phyloP scores from a whole-genome alignment of 2,329 filamentous ascomycete species.

The Beauveria asiatica region DNA sequence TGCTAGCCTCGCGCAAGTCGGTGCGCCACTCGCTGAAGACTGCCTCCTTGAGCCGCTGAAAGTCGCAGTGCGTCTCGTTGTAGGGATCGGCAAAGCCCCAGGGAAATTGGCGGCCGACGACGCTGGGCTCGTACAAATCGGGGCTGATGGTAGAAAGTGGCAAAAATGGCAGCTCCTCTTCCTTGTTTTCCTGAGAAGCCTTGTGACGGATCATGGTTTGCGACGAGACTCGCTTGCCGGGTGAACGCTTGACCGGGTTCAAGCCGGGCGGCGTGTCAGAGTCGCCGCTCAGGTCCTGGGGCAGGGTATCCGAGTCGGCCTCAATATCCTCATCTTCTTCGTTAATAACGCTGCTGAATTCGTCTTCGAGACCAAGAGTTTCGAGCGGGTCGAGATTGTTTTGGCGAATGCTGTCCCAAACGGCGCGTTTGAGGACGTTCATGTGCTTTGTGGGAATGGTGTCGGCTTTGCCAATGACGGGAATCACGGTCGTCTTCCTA shows the following conservation, averaged over 20 bases:
- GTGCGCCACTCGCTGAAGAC: constrained; percentile 91
- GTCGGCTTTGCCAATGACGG: constrained; percentile 92
- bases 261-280: neutral
- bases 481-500: constrained; percentile 90
- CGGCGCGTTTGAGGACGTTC: constrained; percentile 80
- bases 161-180: constrained; percentile 58
- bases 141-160: constrained; percentile 92
- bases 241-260: constrained; percentile 7
- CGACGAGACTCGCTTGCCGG: constrained; percentile 37
- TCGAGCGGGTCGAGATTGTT: constrained; percentile 83
- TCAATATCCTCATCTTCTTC: constrained; percentile 52
- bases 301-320: constrained; percentile 29
- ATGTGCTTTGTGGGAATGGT: constrained; percentile 95
- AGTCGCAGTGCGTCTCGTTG: constrained; percentile 88
- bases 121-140: constrained; percentile 74
- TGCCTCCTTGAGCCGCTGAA: constrained; percentile 77
- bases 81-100: constrained; percentile 97
- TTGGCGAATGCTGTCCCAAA: constrained; percentile 76
- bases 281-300: constrained; percentile 21
- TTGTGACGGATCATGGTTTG: constrained; percentile 38
- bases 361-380: constrained; percentile 72
- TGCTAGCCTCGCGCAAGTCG: constrained; percentile 82
- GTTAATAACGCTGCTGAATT: constrained; percentile 50
- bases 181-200: constrained; percentile 35
- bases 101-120: constrained; percentile 80